These are phyloP conservation scores for Colletotrichum destructivum DNA, from an alignment of 2,329 filamentous ascomycete genomes.

Conservation along the genomic window DNA sequence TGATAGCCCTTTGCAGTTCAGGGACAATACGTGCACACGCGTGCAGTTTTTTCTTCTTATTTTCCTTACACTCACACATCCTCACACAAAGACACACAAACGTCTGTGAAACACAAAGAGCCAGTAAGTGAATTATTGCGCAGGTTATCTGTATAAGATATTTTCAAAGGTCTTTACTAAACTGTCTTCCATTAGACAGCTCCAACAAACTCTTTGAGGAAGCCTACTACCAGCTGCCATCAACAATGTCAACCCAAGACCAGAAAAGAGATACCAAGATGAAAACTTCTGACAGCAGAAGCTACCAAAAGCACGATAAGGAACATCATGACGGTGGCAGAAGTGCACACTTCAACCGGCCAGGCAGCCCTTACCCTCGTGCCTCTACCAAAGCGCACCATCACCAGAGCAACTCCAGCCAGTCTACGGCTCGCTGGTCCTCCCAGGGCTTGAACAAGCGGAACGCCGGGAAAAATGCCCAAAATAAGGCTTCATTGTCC, in stretches of 20 bases:
- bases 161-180: background rate
- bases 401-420: background rate
- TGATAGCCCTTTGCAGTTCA: background rate
- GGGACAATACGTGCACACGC: background rate
- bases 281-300: background rate
- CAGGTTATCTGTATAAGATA: too few relatives aligned
- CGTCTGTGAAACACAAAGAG: too few relatives aligned
- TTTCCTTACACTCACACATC: background rate
- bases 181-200: background rate
- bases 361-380: conserved; percentile 15
- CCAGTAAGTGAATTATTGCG: background rate
- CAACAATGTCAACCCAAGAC: background rate
- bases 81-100: too few relatives aligned
- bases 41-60: background rate
- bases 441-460: background rate
- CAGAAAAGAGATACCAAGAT: background rate
- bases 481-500: background rate
- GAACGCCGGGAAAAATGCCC: background rate
- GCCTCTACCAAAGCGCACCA: background rate
- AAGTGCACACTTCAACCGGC: background rate
- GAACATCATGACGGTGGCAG: background rate
- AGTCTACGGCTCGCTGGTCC: background rate
- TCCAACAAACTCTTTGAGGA: background rate
- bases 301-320: background rate
- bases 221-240: background rate